Conservation (phyloP, 176 grass and related monocot species). For the Bromus sterilis region DNA sequence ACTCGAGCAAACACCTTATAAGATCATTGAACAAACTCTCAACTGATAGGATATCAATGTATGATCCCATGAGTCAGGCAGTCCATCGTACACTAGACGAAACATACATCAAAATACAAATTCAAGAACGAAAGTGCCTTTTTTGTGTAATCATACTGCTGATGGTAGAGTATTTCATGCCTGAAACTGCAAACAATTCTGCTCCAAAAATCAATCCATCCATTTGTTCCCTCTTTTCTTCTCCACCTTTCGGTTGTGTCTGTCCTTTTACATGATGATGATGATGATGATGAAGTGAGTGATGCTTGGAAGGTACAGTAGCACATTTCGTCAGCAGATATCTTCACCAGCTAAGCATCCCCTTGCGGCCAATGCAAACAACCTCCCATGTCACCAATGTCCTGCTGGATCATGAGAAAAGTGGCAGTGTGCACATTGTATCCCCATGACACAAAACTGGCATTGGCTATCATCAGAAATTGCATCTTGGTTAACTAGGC, state of each 20-base stretch:
- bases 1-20: no score
- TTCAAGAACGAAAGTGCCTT: not conserved
- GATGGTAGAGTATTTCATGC: not conserved
- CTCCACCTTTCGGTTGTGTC: not conserved
- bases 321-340: constrained; percentile 23
- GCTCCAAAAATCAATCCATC: not conserved
- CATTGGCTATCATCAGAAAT: not conserved
- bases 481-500: not conserved
- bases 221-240: not conserved
- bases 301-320: constrained; percentile 8
- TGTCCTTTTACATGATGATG: not conserved
- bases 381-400: not conserved
- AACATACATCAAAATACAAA: not conserved
- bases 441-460: constrained; percentile 7
- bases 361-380: constrained; percentile 9
- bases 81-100: no score
- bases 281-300: not conserved
- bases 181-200: not conserved
- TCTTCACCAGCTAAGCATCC: constrained; percentile 19
- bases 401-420: not conserved
- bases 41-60: no score
- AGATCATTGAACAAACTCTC: no score
- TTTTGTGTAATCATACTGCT: not conserved
- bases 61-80: no score
- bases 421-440: not conserved